A percentile compares a stretch with the other conserved stretches of the same genome.
phyloP scores from a whole-genome alignment of 257 asterid genomes.

The Solanum lycopersicoides region DNA sequence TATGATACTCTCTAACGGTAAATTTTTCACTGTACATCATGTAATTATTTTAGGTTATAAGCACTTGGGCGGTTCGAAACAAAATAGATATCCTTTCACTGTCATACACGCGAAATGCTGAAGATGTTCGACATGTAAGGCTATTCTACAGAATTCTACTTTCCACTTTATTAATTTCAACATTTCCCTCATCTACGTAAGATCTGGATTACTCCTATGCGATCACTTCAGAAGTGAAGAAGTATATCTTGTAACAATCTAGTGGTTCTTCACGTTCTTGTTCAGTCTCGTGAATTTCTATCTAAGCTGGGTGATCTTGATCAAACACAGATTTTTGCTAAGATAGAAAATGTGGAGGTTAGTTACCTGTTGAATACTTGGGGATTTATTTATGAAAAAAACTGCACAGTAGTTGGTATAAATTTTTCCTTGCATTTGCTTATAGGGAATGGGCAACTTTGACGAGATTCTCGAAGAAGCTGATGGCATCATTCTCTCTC shows the following conservation, averaged over 20 bases:
- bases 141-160: not conserved
- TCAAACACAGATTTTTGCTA: slow-evolving; percentile 74
- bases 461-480: slow-evolving; percentile 94
- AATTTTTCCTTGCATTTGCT: not conserved
- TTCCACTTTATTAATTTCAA: not conserved
- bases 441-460: slow-evolving; percentile 81
- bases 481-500: slow-evolving; percentile 92
- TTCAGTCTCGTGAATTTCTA: slow-evolving; percentile 83
- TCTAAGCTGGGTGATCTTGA: slow-evolving; percentile 57
- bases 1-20: not conserved
- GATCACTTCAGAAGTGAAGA: not conserved
- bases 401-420: not conserved
- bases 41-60: slow-evolving; percentile 46
- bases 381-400: not conserved
- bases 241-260: not conserved
- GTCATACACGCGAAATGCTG: slow-evolving; percentile 81
- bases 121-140: slow-evolving; percentile 82
- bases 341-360: slow-evolving; percentile 92
- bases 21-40: not conserved
- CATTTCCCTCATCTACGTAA: not conserved
- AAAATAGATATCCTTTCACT: slow-evolving; percentile 86
- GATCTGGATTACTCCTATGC: not conserved
- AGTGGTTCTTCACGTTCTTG: not conserved
- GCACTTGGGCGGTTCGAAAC: slow-evolving; percentile 86
- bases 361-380: not conserved